A percentile compares a stretch with the other conserved stretches of the same genome.
phyloP scores from a whole-genome alignment of 192 early-diverging fungal species.

The Geranomyces michiganensis region DNA sequence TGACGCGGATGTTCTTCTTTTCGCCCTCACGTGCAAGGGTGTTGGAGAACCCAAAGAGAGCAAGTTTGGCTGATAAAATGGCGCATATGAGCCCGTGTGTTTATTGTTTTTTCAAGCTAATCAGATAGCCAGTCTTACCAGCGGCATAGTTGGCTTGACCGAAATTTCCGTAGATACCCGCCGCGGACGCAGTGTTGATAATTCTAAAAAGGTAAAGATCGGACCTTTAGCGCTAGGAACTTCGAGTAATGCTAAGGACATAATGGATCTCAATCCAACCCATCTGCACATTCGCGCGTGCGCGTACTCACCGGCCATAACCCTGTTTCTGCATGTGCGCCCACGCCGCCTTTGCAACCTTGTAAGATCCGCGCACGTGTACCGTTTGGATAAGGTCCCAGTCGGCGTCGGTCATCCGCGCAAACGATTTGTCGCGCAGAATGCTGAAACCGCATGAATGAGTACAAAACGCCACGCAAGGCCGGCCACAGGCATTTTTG shows the following conservation, averaged over 20 bases:
- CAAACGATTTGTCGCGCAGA: constrained; percentile 95
- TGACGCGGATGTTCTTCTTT: constrained; percentile 90
- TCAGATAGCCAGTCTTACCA: no score
- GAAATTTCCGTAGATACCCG: constrained; percentile 99
- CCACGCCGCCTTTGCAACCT: constrained; percentile 97
- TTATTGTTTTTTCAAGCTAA: no score
- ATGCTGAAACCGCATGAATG: constrained; percentile 50
- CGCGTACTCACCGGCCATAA: constrained; percentile 67
- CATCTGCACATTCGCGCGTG: background rate
- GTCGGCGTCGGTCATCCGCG: constrained; percentile 96
- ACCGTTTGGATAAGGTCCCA: constrained; percentile 94
- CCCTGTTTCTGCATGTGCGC: constrained; percentile 93
- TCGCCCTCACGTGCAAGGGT: constrained; percentile 93
- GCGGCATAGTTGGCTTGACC: constrained; percentile 88
- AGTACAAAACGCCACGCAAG: no score
- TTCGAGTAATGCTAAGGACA: no score
- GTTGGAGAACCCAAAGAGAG: constrained; percentile 86
- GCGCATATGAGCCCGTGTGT: background rate
- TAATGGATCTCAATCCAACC: background rate
- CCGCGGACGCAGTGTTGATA: constrained; percentile 93
- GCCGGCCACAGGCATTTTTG: no score
- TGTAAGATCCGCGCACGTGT: constrained; percentile 93
- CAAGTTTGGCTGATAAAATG: constrained; percentile 76
- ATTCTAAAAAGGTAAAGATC: constrained; percentile 59
- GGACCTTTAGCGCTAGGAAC: no score